Evolutionary conservation across 345 rosid genomes (phyloP).

Genomic region (Populus euphratica): DNA sequence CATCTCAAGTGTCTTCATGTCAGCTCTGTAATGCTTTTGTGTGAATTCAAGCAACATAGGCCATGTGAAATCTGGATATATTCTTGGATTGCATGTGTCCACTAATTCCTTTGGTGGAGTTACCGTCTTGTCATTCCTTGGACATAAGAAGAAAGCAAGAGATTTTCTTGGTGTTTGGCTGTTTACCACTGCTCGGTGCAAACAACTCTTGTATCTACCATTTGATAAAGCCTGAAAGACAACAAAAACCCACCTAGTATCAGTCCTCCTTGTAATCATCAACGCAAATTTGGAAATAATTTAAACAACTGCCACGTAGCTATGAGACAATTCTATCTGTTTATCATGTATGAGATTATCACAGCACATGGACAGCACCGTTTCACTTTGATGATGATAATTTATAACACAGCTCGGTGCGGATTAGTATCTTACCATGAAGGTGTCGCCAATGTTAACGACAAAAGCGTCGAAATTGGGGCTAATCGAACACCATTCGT

Average conservation of each 20-base stretch:
- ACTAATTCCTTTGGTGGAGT: conserved; percentile 71
- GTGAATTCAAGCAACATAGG: conserved; percentile 74
- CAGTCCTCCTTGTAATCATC: background rate
- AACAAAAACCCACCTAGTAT: background rate
- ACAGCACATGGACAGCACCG: background rate
- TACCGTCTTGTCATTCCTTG: conserved; percentile 68
- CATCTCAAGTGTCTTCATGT: conserved; percentile 73
- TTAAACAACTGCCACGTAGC: background rate
- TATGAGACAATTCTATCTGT: background rate
- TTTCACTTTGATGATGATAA: background rate
- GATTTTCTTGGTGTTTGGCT: conserved; percentile 76
- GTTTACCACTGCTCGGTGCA: conserved; percentile 95
- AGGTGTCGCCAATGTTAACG: conserved; percentile 95
- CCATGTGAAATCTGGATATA: conserved; percentile 88
- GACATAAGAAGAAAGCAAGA: conserved; percentile 91
- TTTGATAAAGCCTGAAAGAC: conserved; percentile 74
- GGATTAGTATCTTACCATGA: conserved; percentile 65
- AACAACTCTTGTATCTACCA: conserved; percentile 79
- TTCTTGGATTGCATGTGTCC: conserved; percentile 49
- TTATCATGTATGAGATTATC: background rate
- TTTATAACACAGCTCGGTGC: too few relatives aligned
- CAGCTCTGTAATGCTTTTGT: conserved; percentile 84
- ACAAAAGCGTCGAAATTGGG: conserved; percentile 83
- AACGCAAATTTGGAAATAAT: background rate
- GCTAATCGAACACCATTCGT: conserved; percentile 68